Percentiles rank a stretch among this genome's conserved stretches.
These are phyloP conservation scores for Orbilia quercus DNA, from an alignment of 2,329 filamentous ascomycete species.

Conservation along the genomic window DNA sequence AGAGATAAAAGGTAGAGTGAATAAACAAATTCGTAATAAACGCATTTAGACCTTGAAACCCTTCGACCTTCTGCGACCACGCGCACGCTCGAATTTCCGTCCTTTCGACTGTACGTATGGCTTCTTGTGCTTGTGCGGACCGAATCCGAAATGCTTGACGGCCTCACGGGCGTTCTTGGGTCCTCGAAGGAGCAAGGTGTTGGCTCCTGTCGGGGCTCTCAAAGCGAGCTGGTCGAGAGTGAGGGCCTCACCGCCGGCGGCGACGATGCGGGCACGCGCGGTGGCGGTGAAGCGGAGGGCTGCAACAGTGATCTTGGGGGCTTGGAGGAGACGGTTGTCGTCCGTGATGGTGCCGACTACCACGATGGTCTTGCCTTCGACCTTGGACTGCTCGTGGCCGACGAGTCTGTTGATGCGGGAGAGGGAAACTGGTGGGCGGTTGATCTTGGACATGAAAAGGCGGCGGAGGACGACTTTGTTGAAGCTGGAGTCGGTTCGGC, in stretches of 20 bases:
- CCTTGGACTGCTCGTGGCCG: constrained; percentile 72
- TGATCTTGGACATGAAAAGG: constrained; percentile 98
- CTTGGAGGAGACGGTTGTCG: constrained; percentile 89
- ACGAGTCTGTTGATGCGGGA: constrained; percentile 80
- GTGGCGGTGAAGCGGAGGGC: constrained; percentile 97
- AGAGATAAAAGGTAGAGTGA: constrained; percentile 13
- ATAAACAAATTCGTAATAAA: constrained; percentile 28
- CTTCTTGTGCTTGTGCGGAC: constrained; percentile 93
- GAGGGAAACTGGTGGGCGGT: constrained; percentile 93
- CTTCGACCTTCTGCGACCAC: constrained; percentile 97
- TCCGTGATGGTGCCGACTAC: constrained; percentile 96
- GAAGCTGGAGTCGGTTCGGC: constrained; percentile 93
- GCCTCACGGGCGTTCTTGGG: constrained; percentile 99
- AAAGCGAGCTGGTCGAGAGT: constrained; percentile 98
- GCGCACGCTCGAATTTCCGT: constrained; percentile 98
- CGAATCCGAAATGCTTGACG: constrained; percentile 99
- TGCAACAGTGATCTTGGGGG: constrained; percentile 93
- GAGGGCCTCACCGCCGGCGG: constrained; percentile 92
- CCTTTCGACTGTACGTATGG: constrained; percentile 96
- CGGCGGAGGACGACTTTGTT: constrained; percentile 98
- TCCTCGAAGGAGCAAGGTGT: constrained; percentile 95
- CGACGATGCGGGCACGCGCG: constrained; percentile 89
- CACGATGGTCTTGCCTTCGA: constrained; percentile 82
- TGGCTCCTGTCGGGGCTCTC: constrained; percentile 92
- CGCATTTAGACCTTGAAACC: constrained; percentile 83